These are phyloP conservation scores for Lagenidium sp. DNA, from an alignment of 352 stramenopile genomes.

Conservation along the genomic window DNA sequence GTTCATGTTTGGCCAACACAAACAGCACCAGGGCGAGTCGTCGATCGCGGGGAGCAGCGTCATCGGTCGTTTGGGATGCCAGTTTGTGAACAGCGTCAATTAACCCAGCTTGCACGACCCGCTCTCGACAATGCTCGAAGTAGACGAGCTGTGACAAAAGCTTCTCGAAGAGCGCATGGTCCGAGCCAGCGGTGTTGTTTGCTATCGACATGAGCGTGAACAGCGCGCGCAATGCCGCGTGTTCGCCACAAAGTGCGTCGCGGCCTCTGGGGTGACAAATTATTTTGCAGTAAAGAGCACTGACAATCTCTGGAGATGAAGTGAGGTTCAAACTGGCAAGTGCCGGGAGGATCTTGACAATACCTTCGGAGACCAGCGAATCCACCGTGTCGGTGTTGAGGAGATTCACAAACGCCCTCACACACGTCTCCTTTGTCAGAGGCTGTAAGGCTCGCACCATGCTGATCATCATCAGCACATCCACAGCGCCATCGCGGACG, in stretches of 20 bases:
- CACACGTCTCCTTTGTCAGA: conserved; percentile 60
- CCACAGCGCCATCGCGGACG: conserved; percentile 45
- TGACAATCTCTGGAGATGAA: conserved; percentile 25
- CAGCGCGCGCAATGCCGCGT: conserved; percentile 32
- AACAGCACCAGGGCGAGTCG: conserved; percentile 44
- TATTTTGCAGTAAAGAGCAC: conserved; percentile 50
- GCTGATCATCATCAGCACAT: conserved; percentile 71
- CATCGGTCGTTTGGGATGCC: conserved; percentile 8
- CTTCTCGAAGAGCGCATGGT: conserved; percentile 24
- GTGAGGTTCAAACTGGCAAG: conserved; percentile 23
- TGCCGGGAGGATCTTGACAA: conserved; percentile 52
- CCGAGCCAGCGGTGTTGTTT: too few species aligned
- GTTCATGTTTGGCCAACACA: conserved; percentile 32
- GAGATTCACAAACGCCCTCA: conserved; percentile 56
- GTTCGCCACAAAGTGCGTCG: conserved; percentile 32
- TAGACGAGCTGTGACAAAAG: conserved; percentile 40
- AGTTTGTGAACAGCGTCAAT: conserved; percentile 36
- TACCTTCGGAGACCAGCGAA: conserved; percentile 48
- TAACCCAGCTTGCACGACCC: conserved; percentile 44
- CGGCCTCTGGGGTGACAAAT: conserved; percentile 30
- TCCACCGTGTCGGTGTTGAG: conserved; percentile 49
- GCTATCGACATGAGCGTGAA: conserved; percentile 22
- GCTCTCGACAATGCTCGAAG: conserved; percentile 38
- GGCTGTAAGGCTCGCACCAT: conserved; percentile 59
- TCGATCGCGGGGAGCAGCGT: conserved; percentile 1